Conservation (phyloP, 345 rosid species). For the Rubroshorea leprosula region DNA sequence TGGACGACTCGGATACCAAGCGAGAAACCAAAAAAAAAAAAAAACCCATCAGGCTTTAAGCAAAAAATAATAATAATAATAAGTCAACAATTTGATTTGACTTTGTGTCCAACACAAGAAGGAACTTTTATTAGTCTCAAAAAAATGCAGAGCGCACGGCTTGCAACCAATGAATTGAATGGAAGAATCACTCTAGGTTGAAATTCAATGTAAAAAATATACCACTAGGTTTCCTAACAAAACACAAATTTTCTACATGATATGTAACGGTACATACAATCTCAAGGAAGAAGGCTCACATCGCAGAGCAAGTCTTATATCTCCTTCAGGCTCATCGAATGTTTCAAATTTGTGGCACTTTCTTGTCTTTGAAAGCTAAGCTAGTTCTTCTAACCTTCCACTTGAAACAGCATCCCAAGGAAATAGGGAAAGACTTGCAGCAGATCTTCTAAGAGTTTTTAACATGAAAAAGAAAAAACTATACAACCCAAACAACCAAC, state of each 20-base stretch:
- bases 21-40: too few relatives aligned
- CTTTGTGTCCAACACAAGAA: background rate
- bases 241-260: conserved; percentile 19
- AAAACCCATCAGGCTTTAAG: too few relatives aligned
- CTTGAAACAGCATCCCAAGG: too few relatives aligned
- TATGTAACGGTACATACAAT: conserved; percentile 10
- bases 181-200: background rate
- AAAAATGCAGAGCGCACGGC: background rate
- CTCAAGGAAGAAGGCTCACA: conserved; percentile 1
- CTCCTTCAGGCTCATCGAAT: background rate
- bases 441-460: conserved; percentile 8
- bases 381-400: background rate
- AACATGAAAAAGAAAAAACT: too few relatives aligned
- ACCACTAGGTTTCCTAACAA: conserved; percentile 1
- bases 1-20: too few relatives aligned
- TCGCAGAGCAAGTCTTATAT: conserved; percentile 4
- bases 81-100: too few relatives aligned
- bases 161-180: conserved; percentile 24
- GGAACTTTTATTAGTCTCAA: background rate
- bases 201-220: conserved; percentile 11
- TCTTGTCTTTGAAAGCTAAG: background rate
- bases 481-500: too few relatives aligned
- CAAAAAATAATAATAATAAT: too few relatives aligned
- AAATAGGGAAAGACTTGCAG: too few relatives aligned
- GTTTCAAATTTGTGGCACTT: background rate